Evolutionary conservation across 805 yeast species (phyloP).

Genomic region (Ogataea ganodermae): DNA sequence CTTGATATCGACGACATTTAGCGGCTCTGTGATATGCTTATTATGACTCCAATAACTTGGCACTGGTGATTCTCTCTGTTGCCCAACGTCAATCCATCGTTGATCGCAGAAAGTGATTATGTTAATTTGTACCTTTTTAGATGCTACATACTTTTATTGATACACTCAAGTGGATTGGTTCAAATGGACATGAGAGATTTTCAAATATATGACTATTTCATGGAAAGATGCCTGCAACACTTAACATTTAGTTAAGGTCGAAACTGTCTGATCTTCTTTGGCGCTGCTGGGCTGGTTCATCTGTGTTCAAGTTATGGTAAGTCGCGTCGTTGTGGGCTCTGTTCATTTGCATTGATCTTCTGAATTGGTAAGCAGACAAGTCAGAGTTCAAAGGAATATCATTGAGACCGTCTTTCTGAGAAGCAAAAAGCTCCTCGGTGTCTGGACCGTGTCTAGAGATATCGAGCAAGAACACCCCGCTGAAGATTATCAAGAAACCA

Average conservation of each 20-base stretch:
- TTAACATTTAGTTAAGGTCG: constrained; percentile 43
- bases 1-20: constrained; percentile 94
- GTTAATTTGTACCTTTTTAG: constrained; percentile 2
- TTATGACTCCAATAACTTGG: constrained; percentile 3
- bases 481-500: constrained; percentile 84
- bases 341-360: constrained; percentile 71
- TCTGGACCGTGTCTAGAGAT: constrained; percentile 68
- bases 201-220: neutral
- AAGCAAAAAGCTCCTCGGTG: constrained; percentile 42
- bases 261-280: constrained; percentile 65
- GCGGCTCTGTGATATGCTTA: constrained; percentile 5
- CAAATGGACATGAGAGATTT: neutral
- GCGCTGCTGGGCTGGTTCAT: constrained; percentile 52
- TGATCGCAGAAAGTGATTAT: neutral
- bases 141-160: neutral
- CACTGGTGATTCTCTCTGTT: constrained; percentile 1
- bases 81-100: neutral
- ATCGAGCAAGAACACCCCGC: constrained; percentile 83
- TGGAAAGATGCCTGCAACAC: neutral
- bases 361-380: constrained; percentile 68
- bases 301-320: constrained; percentile 30
- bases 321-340: constrained; percentile 38
- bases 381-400: constrained; percentile 85
- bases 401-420: constrained; percentile 48
- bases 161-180: neutral